A percentile compares a stretch with the other conserved stretches of the same genome.
Evolutionary conservation across 139 green algal species (phyloP).

Genomic region (Tetradesmus lagerheimii): DNA sequence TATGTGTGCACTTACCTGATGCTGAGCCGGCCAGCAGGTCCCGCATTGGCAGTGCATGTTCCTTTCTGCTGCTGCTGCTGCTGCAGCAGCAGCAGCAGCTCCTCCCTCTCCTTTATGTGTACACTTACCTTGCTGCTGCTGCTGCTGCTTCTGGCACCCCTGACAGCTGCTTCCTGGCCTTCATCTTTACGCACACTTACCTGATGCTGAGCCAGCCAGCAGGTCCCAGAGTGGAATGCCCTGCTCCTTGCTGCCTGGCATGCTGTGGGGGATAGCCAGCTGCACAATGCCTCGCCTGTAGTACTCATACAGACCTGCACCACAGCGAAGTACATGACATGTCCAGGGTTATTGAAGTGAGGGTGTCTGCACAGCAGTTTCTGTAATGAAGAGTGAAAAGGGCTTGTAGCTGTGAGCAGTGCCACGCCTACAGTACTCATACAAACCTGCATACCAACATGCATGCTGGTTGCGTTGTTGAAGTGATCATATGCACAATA

Average conservation of each 20-base stretch:
- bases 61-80: slow-evolving; percentile 22
- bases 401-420: no score
- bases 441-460: no score
- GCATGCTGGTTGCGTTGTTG: no score
- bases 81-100: not conserved
- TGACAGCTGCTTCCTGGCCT: no score
- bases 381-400: no score
- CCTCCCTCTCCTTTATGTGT: no score
- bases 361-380: no score
- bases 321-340: not conserved
- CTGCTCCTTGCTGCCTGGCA: slow-evolving; percentile 8
- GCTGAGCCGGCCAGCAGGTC: slow-evolving; percentile 84
- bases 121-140: slow-evolving; percentile 26
- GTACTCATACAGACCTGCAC: slow-evolving; percentile 83
- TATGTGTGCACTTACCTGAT: slow-evolving; percentile 4
- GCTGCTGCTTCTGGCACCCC: not conserved
- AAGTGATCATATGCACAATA: no score
- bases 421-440: no score
- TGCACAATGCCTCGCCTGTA: slow-evolving; percentile 65
- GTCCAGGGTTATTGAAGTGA: no score
- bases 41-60: slow-evolving; percentile 47
- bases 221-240: slow-evolving; percentile 72
- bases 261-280: not conserved
- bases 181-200: no score
- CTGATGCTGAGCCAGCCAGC: slow-evolving; percentile 75